These are phyloP conservation scores for Penicillium lividum DNA, from an alignment of 495 filamentous ascomycete species.

Conservation along the genomic window DNA sequence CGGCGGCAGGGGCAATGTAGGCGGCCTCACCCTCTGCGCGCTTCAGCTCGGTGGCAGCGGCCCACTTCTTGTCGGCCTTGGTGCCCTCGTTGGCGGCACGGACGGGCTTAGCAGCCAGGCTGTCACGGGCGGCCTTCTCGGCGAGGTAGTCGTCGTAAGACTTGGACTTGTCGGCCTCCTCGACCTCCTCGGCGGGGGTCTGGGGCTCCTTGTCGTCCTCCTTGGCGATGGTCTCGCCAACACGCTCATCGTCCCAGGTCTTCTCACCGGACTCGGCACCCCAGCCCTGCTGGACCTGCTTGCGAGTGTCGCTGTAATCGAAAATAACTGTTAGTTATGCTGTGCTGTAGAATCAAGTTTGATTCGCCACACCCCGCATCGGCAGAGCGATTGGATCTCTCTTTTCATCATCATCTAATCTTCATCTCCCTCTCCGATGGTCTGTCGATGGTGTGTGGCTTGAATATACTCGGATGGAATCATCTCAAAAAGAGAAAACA, in stretches of 20 bases:
- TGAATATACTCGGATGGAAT: not conserved
- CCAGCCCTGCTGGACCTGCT: conserved; percentile 91
- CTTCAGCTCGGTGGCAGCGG: conserved; percentile 72
- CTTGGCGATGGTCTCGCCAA: conserved; percentile 82
- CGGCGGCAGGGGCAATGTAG: conserved; percentile 72
- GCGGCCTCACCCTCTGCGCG: conserved; percentile 66
- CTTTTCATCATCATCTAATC: not conserved
- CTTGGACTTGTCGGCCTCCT: conserved; percentile 85
- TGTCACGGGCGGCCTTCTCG: conserved; percentile 78
- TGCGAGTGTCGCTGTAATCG: conserved; percentile 73
- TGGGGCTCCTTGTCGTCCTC: conserved; percentile 68
- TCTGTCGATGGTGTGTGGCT: not conserved
- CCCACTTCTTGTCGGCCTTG: conserved; percentile 89
- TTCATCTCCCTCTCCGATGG: not conserved
- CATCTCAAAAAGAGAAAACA: not conserved
- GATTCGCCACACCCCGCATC: not conserved
- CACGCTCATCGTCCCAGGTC: conserved; percentile 85
- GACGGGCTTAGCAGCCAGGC: conserved; percentile 68
- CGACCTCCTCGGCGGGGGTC: conserved; percentile 49
- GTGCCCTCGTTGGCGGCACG: conserved; percentile 89
- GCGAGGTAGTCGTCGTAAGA: conserved; percentile 86
- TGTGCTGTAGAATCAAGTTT: not conserved
- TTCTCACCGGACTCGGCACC: conserved; percentile 75
- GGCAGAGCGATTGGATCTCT: not conserved
- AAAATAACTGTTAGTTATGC: conserved; percentile 14